Evolutionary conservation across 768 basidiomycete genomes (phyloP).

Genomic region (Rhizopogon vinicolor): DNA sequence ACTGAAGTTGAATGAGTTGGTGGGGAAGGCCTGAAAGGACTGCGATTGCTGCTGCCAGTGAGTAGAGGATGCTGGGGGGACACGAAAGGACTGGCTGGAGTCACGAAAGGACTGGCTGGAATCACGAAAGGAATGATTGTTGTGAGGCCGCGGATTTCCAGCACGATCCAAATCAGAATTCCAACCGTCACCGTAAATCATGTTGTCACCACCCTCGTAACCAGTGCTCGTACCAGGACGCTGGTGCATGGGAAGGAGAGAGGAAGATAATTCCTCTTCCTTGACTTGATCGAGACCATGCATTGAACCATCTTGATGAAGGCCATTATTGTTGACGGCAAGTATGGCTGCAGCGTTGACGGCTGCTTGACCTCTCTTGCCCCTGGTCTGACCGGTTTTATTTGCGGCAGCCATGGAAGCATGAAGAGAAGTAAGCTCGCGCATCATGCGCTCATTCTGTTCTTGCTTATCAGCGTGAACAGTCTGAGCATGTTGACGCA

Average conservation of each 20-base stretch:
- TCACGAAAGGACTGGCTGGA: constrained; percentile 80
- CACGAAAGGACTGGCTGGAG: constrained; percentile 81
- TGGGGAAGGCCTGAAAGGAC: constrained; percentile 64
- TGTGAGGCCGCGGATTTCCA: constrained; percentile 32
- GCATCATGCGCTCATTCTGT: constrained; percentile 89
- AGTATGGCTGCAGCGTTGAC: constrained; percentile 13
- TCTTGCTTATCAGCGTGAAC: constrained; percentile 94
- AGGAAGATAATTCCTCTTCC: constrained; percentile 33
- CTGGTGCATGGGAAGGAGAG: constrained; percentile 32
- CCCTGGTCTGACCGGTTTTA: constrained; percentile 33
- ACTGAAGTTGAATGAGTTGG: constrained; percentile 42
- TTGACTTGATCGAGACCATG: constrained; percentile 30
- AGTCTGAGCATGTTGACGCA: constrained; percentile 95
- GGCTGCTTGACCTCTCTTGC: constrained; percentile 32
- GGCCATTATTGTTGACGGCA: constrained; percentile 14
- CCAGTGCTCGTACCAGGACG: constrained; percentile 74
- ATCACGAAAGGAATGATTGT: constrained; percentile 72
- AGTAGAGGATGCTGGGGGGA: constrained; percentile 40
- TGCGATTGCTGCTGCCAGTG: constrained; percentile 45
- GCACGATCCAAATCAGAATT: constrained; percentile 33
- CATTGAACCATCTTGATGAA: constrained; percentile 13
- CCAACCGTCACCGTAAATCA: constrained; percentile 30
- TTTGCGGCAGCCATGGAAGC: constrained; percentile 66
- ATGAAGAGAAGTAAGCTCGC: constrained; percentile 79
- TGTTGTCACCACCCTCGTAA: constrained; percentile 49